phyloP scores from a whole-genome alignment of 192 early-diverging fungal genomes.

The Backusella australiensis region DNA sequence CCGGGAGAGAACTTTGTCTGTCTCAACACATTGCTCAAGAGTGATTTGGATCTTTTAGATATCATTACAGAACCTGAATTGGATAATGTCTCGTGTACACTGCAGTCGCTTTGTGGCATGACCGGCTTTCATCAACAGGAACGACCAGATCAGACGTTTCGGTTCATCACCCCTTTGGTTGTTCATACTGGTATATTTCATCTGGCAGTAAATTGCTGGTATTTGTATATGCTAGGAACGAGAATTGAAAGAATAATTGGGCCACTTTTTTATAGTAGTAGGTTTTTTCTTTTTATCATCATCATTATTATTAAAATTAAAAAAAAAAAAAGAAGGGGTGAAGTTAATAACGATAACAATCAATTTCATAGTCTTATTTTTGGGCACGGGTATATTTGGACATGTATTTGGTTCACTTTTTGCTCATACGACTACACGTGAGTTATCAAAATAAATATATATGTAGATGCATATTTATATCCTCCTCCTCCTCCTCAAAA shows the following conservation, averaged over 20 bases:
- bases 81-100: conserved; percentile 39
- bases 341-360: neutral
- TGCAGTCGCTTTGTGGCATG: conserved; percentile 62
- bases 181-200: conserved; percentile 82
- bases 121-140: conserved; percentile 41
- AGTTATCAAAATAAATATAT: neutral
- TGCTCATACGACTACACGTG: conserved; percentile 44
- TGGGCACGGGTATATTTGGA: conserved; percentile 71
- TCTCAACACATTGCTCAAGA: neutral
- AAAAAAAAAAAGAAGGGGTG: neutral
- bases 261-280: conserved; percentile 56
- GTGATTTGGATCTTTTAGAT: neutral
- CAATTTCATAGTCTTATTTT: neutral
- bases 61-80: neutral
- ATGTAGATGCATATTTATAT: neutral
- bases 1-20: neutral
- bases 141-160: conserved; percentile 70
- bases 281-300: conserved; percentile 25
- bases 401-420: conserved; percentile 78
- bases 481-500: neutral
- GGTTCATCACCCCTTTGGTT: conserved; percentile 78
- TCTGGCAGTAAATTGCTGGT: conserved; percentile 65
- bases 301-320: neutral
- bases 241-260: conserved; percentile 77
- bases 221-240: conserved; percentile 66